Base-by-base conservation (phyloP, 805 yeast species). In the Spathaspora boniae region DNA sequence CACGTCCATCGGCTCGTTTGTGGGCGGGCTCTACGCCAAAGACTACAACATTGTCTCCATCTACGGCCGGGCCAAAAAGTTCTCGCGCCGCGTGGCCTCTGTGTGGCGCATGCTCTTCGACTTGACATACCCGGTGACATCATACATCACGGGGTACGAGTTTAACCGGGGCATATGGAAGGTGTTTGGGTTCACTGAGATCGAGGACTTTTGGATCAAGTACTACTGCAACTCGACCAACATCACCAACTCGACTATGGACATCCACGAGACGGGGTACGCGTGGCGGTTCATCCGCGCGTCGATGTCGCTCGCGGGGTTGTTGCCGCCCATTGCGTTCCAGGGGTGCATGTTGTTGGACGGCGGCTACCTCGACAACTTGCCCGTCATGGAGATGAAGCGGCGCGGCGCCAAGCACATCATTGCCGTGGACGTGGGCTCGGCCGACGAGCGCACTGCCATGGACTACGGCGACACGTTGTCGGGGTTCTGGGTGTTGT, bases 121-220 rank as follows among this genome's bases (percentile, higher is more conserved):
- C 55, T 60, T 93, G 48, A 91, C 98, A 0, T 84, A 89, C 57
- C 98, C 98, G 0, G 80, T 86, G 2, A 88, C 96, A 0, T 83
- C 97, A 0, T 91, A 94, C 54, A 85, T 95, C 8, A 93, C 98
- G 1, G 98, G 98, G 1, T 96, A 93, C 58, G 98, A 88, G 57
- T 91, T 91, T 60, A 91, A 91, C 58, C 70, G 98, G 46, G 98
- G 98, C 33, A 78, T 91, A n/a, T 93, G 97, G 96, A 91, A 93
- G 57, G 78, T 86, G 0, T 85, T 91, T 63, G 97, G 98, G 0
- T 91, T 86, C 44, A 74, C 81, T 9, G 80, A 96, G 50, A 87
- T 91, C 45, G 98, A 91, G 55, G 98, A 91, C 54, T 91, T 91
- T 56, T 91, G 98, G 98, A 72, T 91, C 41, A 80, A 74, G 42